Conservation (phyloP, 331 rosid species). For the Arachis monticola region DNA sequence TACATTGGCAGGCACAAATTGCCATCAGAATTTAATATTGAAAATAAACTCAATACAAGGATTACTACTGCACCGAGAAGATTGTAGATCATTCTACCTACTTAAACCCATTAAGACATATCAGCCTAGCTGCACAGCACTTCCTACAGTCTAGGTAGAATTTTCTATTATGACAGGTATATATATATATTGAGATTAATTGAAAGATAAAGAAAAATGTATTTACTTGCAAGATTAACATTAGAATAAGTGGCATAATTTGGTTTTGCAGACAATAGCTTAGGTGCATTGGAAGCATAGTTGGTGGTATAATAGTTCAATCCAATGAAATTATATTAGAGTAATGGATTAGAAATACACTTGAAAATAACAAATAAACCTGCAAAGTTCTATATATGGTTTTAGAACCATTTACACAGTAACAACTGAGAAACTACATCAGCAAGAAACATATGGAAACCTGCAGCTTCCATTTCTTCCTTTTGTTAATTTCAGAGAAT, state of each 20-base stretch:
- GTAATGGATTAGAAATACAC: conserved; percentile 24
- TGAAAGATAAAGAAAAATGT: not conserved
- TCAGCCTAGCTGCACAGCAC: conserved; percentile 45
- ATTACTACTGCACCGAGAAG: conserved; percentile 21
- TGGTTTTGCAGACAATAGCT: not conserved
- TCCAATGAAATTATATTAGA: conserved; percentile 58
- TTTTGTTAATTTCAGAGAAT: conserved; percentile 10
- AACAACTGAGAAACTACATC: not conserved
- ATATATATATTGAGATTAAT: not conserved
- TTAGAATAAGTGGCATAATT: conserved; percentile 39
- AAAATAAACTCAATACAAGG: not conserved
- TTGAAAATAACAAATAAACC: conserved; percentile 3
- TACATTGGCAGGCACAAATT: too few species aligned
- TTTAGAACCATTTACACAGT: conserved; percentile 25
- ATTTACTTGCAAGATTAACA: conserved; percentile 37
- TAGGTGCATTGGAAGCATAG: conserved; percentile 41
- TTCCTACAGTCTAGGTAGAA: conserved; percentile 48
- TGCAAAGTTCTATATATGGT: conserved; percentile 1
- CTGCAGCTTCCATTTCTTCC: conserved; percentile 22
- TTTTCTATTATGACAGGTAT: conserved; percentile 49
- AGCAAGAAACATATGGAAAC: not conserved
- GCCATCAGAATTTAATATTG: too few species aligned
- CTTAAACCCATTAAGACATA: conserved; percentile 44
- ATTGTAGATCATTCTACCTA: conserved; percentile 44
- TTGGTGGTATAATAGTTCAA: conserved; percentile 57